Base-by-base conservation (phyloP, 1,139 yeast genomes). In the Ogataea hybrid region DNA sequence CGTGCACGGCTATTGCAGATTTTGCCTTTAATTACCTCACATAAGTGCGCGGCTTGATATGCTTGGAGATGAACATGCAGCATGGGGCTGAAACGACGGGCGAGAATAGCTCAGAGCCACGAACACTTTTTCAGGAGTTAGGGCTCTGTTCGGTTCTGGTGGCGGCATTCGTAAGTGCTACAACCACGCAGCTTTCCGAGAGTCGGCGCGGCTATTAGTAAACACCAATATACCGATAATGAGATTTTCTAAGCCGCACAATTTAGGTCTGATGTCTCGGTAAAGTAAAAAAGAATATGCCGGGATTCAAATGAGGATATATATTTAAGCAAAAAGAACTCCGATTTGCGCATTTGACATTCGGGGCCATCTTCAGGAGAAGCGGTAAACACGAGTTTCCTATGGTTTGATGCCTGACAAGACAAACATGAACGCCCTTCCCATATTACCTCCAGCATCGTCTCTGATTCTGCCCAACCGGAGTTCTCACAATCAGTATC, bases 391-490 rank as follows among this genome's bases (percentile, higher is more conserved):
- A 23, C 2, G 5, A 23, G n/a, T 11, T 23, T 15, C 35, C 11
- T 32, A 21, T 22, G 35, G 16, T 27, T 36, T 4, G 16, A 36
- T 36, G 39, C 12, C 25, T 17, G 34, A 36, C 16, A 10, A 9
- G 11, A n/a, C 17, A 37, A 39, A 42, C 14, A 37, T 37, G 17
- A 42, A 35, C 27, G 43, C 44, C 21, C 25, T 41, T 8, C 50
- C 52, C 4, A 38, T 48, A 21, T 40, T 50, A 3, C 53, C 54
- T 8, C 53, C 53, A 12, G 46, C 52, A n/a, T 48, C 47, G 9
- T 43, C 47, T 12, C 34, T 50, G 30, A 48, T 50, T 11, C 34
- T 42, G 10, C 42, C 39, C 28, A 51, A 46, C 10, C 22, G 35
- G 16, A 16, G n/a, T 9, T 9, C 28, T 6, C 35, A 23, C 15